Evolutionary conservation across 2,329 filamentous ascomycete species (phyloP), one percentile per base, ranked within the genome.

Genomic region (Cladobotryum mycophilum): DNA sequence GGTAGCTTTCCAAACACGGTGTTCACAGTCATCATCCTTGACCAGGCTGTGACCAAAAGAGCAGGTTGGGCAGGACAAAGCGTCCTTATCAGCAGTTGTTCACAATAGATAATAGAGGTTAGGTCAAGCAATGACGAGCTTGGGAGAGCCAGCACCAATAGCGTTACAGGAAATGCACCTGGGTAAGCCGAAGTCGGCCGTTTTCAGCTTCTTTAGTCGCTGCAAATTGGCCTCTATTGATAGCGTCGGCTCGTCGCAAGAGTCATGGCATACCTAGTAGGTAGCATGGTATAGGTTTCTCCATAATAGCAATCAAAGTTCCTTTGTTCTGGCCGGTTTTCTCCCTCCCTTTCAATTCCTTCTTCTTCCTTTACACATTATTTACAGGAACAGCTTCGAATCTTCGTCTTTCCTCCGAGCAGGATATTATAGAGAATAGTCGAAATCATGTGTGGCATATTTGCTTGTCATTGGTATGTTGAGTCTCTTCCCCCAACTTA

Each of bases 391-490:
- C 25, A 30, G 25, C 25, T 30, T 30, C 3, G 25, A 22, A 17
- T 47, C 14, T 47, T 49, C 35, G 35, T 46, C 30, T 48, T n/a
- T 3, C 36, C 35, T 47, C 30, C 43, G 33, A 45, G 35, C 49
- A 41, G 36, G 15, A 41, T 46, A 51, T 30, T 41, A 34, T 41
- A 22, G 14, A 41, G 30, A 13, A n/a, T 20, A 14, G 55, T 64
- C 63, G 69, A 66, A 77, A 86, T 70, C 63, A 96, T 96, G 90
- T 96, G 90, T 85, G 90, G 90, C 72, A 95, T 96, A 67, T 96
- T 96, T 72, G 91, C 89, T 64, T 96, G 91, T 75, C 89, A 96
- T 74, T 78, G 81, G 90, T 95, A 75, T 69, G 84, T n/a, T n/a
- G n/a, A n/a, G n/a, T 79, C 30, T 22, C 20, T 18, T 35, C 37